Base-by-base conservation (phyloP, 345 rosid genomes). In the Melastoma malabathricum region DNA sequence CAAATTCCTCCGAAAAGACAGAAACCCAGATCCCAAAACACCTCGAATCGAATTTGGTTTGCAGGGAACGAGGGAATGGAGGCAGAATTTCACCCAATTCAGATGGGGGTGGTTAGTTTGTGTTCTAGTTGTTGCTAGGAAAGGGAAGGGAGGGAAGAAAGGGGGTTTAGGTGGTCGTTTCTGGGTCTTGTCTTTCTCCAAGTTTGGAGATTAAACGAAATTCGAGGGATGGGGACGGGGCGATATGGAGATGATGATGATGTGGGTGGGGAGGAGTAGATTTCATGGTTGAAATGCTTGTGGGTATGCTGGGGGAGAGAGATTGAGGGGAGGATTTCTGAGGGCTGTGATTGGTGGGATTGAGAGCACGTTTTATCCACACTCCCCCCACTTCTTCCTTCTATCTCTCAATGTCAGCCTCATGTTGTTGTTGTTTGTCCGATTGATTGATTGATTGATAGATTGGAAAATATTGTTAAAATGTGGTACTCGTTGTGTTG, bases 361-460 rank as follows among this genome's bases (percentile, higher is more conserved):
- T 5, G 47, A 38, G 50, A 20, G 43, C 67, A 56, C 61, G 67
- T 63, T 63, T 56, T 56, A 63, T 56, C 67, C 67, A 16, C 34
- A 46, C 62, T 43, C 50, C 25, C 50, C 18, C 43, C 10, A 5
- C 22, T 31, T 18, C 5, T 18, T 46, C 48, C 22, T 2, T 46
- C 48, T 43, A 43, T 15, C 56, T 20, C 17, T 54, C 57, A 3
- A 18, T 54, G 47, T 54, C 57, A 39, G 57, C 48, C 46, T 19
- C 57, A 27, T 43, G 13, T 54, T 34, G 12, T 1, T 34, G 41
- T 34, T 8, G 41, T 34, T 34, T 22, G 25, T 22, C 25, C n/a
- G 38, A 5, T 29, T 4, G 38, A 29, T 29, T 34, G 41, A 34
- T 34, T 34, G 41, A 34, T 8, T 7, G 10, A 34, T 8, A 34